Percentiles rank a stretch among this genome's conserved stretches.
These are phyloP conservation scores for Phytophthora ramorum DNA, from an alignment of 352 stramenopile species.

Conservation along the genomic window DNA sequence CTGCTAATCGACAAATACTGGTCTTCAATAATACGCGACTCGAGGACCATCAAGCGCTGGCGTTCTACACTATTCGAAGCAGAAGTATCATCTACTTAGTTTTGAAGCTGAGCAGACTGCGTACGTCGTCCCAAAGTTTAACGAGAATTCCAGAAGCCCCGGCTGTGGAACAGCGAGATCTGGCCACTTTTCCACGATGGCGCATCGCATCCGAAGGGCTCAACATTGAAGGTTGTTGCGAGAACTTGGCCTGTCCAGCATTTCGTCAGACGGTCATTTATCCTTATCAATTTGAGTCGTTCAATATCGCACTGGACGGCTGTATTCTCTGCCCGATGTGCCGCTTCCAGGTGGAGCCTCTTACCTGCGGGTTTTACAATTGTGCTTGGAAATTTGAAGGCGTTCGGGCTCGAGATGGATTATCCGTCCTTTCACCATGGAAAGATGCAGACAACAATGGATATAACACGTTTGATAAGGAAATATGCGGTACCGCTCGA, in stretches of 20 bases:
- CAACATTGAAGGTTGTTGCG: conserved; percentile 39
- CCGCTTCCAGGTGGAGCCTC: conserved; percentile 4
- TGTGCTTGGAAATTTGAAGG: conserved; percentile 44
- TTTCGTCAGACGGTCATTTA: conserved; percentile 25
- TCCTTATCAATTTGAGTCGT: conserved; percentile 5
- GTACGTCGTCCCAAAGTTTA: conserved; percentile 4
- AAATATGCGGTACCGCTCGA: not conserved
- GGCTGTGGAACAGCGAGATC: conserved; percentile 7
- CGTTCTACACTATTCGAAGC: not conserved
- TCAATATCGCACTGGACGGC: conserved; percentile 30
- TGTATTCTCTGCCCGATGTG: conserved; percentile 26
- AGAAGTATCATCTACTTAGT: not conserved
- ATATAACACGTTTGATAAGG: not conserved
- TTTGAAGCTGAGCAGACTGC: conserved; percentile 34
- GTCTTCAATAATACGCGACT: not conserved
- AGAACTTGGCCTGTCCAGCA: conserved; percentile 11
- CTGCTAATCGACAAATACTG: not conserved
- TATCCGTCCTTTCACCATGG: conserved; percentile 29
- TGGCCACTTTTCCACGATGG: conserved; percentile 19
- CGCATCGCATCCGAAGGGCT: conserved; percentile 20
- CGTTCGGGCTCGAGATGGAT: conserved; percentile 1
- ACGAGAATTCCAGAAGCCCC: conserved; percentile 4
- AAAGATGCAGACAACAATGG: conserved; percentile 3
- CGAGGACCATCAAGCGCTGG: not conserved
- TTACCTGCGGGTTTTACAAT: conserved; percentile 37